A percentile compares a stretch with the other conserved stretches of the same genome.
These are phyloP conservation scores for Puccinia brachypodii DNA, from an alignment of 1,284 basidiomycete genomes.

Conservation along the genomic window DNA sequence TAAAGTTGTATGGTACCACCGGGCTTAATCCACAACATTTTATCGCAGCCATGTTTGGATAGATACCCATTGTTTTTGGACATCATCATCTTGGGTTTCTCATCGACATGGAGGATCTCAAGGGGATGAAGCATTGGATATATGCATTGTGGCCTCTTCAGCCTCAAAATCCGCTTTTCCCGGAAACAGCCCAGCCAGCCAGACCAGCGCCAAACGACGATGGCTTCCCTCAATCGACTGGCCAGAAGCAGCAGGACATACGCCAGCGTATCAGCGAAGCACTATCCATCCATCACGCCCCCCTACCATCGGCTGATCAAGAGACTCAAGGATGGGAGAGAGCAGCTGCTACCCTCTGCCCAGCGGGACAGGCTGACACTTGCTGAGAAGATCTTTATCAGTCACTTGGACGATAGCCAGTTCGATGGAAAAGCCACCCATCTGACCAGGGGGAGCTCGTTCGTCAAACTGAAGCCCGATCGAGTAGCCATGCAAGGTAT, in stretches of 20 bases:
- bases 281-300: slow-evolving; percentile 60
- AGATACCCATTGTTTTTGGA: no score
- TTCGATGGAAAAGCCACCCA: slow-evolving; percentile 65
- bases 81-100: no score
- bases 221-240: slow-evolving; percentile 12
- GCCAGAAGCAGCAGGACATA: slow-evolving; percentile 11
- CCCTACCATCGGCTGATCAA: slow-evolving; percentile 76
- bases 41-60: no score
- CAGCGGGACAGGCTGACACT: slow-evolving; percentile 72
- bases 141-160: neutral
- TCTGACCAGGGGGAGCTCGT: slow-evolving; percentile 67
- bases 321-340: slow-evolving; percentile 70
- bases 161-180: neutral
- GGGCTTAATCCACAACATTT: no score
- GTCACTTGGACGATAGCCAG: slow-evolving; percentile 68
- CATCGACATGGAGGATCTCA: no score
- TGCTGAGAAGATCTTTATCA: slow-evolving; percentile 96
- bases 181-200: neutral
- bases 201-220: neutral
- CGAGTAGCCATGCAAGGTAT: slow-evolving; percentile 88
- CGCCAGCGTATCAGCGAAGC: slow-evolving; percentile 18
- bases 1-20: no score
- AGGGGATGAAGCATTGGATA: no score
- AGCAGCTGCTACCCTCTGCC: slow-evolving; percentile 65
- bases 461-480: slow-evolving; percentile 86